Evolutionary conservation across 2,329 filamentous ascomycete genomes (phyloP), one percentile per base, ranked within the genome.

Genomic region (Cladophialophora bantiana): DNA sequence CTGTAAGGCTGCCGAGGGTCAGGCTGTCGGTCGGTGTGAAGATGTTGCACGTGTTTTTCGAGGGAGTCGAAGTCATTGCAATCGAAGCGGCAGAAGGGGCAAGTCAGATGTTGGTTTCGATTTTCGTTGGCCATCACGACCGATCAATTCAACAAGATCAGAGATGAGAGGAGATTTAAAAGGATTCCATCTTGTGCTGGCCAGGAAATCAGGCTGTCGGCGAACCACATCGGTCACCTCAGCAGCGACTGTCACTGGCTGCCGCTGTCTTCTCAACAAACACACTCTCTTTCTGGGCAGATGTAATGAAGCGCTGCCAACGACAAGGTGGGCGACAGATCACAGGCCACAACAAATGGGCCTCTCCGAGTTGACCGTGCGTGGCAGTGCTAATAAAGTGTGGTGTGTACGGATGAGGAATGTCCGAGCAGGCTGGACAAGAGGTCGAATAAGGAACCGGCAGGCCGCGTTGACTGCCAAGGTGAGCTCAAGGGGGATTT

Each of bases 11-110:
- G 59, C 20, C 58, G n/a, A n/a, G 10, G 18, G 7, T 50, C 42
- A 31, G 34, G 32, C 36, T 56, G 65, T 26, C 36, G 36, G 36
- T 64, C 59, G 48, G 54, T 53, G 59, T 71, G 69, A 12, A 48
- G 7, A 32, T 53, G 57, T 40, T 62, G 65, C 26, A 68, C 50
- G 62, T 71, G 69, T 9, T 38, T 36, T 20, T 70, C 62, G 13
- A 71, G 66, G 20, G 54, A 15, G 31, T 65, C 58, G 56, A 70
- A 66, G 15, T 70, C 65, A 64, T 64, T 57, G 32, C 60, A 63
- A 15, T 36, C 58, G 31, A 63, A 67, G 26, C 26, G 36, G 54
- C 69, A 71, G 48, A 65, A 67, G 3, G 65, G 69, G 57, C 69
- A 71, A 15, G 59, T 52, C 20, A 68, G 50, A 52, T 62, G 55